Conservation (phyloP, 129 eudicot genomes). For the Tagetes erecta region DNA sequence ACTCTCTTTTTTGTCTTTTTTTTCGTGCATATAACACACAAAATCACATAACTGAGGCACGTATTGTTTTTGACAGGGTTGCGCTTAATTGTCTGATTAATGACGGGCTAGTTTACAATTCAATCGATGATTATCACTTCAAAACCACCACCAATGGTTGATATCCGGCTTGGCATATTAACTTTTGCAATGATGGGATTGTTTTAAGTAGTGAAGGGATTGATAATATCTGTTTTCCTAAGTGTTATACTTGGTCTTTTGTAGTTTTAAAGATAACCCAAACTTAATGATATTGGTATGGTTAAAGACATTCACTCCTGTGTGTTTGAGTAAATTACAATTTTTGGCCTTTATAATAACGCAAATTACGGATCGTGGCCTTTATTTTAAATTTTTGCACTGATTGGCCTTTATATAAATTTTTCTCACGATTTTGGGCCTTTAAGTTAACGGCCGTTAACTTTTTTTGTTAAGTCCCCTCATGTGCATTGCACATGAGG, state of each 20-base stretch:
- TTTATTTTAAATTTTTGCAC: too few relatives aligned
- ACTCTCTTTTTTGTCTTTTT: slow-evolving; percentile 21
- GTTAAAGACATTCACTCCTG: slow-evolving; percentile 27
- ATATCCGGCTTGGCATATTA: background rate
- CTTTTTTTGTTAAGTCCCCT: too few relatives aligned
- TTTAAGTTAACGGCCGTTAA: too few relatives aligned
- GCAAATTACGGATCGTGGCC: too few relatives aligned
- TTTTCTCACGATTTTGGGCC: too few relatives aligned
- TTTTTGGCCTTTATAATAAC: too few relatives aligned
- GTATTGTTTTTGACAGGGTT: slow-evolving; percentile 39
- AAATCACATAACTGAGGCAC: background rate
- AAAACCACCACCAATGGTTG: slow-evolving; percentile 51
- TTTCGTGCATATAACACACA: background rate
- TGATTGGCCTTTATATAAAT: too few relatives aligned
- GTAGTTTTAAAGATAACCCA: background rate
- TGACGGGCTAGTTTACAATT: slow-evolving; percentile 66
- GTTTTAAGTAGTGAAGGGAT: slow-evolving; percentile 2
- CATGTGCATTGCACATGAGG: too few relatives aligned
- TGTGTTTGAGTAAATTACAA: too few relatives aligned
- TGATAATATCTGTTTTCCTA: background rate
- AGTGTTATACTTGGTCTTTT: slow-evolving; percentile 4
- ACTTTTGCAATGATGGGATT: slow-evolving; percentile 1
- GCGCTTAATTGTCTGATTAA: slow-evolving; percentile 43
- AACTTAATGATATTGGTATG: background rate
- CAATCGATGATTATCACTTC: slow-evolving; percentile 65